Conservation (phyloP, 768 basidiomycete species). For the Strobilomyces dryophilus region DNA sequence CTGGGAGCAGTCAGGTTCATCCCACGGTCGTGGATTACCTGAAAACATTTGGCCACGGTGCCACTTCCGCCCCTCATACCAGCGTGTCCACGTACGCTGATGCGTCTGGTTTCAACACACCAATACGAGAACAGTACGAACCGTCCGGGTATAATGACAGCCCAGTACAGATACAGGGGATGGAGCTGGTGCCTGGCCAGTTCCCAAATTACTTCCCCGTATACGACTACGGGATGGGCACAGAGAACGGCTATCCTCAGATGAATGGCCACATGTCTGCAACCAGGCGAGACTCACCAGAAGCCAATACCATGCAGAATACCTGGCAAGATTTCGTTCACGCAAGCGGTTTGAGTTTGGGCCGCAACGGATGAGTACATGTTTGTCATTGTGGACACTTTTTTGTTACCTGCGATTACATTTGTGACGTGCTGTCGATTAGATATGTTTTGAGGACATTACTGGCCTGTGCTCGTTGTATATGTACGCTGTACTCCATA, state of each 20-base stretch:
- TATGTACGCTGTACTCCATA: slow-evolving; percentile 15
- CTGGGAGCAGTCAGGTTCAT: slow-evolving; percentile 49
- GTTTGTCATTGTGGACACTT: neutral
- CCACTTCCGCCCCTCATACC: slow-evolving; percentile 17
- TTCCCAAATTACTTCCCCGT: slow-evolving; percentile 75
- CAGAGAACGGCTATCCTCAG: slow-evolving; percentile 33
- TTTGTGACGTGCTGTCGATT: slow-evolving; percentile 6
- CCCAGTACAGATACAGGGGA: slow-evolving; percentile 25
- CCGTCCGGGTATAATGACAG: slow-evolving; percentile 18
- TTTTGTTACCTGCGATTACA: slow-evolving; percentile 8
- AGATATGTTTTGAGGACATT: slow-evolving; percentile 8
- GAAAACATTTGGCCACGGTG: slow-evolving; percentile 47
- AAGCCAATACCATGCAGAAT: slow-evolving; percentile 52
- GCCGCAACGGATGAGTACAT: slow-evolving; percentile 8
- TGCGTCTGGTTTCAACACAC: slow-evolving; percentile 23
- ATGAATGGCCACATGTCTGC: slow-evolving; percentile 36
- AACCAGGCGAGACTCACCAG: slow-evolving; percentile 43
- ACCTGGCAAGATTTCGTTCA: slow-evolving; percentile 63
- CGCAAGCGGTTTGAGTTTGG: slow-evolving; percentile 23
- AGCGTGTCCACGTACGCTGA: slow-evolving; percentile 23
- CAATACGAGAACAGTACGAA: slow-evolving; percentile 23
- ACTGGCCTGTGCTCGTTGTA: slow-evolving; percentile 7
- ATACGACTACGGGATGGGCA: slow-evolving; percentile 57
- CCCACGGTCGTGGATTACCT: slow-evolving; percentile 68
- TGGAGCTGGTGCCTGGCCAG: slow-evolving; percentile 30